These are phyloP conservation scores for Blastomyces parvus DNA, from an alignment of 2,329 filamentous ascomycete genomes.

Conservation along the genomic window DNA sequence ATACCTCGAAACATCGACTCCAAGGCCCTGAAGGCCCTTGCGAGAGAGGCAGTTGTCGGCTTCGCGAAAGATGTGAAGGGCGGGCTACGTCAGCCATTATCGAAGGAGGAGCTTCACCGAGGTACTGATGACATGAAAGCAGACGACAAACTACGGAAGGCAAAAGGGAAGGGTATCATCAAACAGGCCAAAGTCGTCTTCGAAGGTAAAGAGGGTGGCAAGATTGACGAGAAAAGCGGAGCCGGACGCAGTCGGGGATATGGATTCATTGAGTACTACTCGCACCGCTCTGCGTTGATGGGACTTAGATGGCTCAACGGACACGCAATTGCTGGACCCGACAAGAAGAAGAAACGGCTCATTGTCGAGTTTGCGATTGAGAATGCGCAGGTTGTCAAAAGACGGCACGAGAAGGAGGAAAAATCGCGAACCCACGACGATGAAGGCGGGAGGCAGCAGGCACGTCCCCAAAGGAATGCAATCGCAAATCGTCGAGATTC, in stretches of 20 bases:
- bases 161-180: slow-evolving; percentile 77
- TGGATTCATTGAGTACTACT: slow-evolving; percentile 93
- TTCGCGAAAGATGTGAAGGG: slow-evolving; percentile 84
- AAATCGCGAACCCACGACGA: slow-evolving; percentile 36
- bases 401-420: slow-evolving; percentile 57
- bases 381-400: slow-evolving; percentile 87
- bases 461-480: slow-evolving; percentile 15
- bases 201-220: slow-evolving; percentile 75
- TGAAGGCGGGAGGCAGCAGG: slow-evolving; percentile 17
- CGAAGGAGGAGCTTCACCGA: slow-evolving; percentile 77
- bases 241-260: slow-evolving; percentile 84
- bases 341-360: slow-evolving; percentile 59
- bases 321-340: slow-evolving; percentile 42
- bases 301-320: slow-evolving; percentile 90
- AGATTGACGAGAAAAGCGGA: slow-evolving; percentile 65
- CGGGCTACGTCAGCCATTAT: slow-evolving; percentile 64
- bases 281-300: slow-evolving; percentile 90
- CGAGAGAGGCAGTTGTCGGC: slow-evolving; percentile 82
- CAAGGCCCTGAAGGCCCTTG: slow-evolving; percentile 84
- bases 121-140: slow-evolving; percentile 71
- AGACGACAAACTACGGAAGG: slow-evolving; percentile 68
- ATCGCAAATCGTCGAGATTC: slow-evolving; percentile 12
- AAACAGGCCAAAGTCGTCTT: slow-evolving; percentile 92
- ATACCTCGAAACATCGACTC: slow-evolving; percentile 72
- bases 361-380: slow-evolving; percentile 98